Conservation (phyloP, 2,329 filamentous ascomycete genomes). For the Trichoderma hamatum region DNA sequence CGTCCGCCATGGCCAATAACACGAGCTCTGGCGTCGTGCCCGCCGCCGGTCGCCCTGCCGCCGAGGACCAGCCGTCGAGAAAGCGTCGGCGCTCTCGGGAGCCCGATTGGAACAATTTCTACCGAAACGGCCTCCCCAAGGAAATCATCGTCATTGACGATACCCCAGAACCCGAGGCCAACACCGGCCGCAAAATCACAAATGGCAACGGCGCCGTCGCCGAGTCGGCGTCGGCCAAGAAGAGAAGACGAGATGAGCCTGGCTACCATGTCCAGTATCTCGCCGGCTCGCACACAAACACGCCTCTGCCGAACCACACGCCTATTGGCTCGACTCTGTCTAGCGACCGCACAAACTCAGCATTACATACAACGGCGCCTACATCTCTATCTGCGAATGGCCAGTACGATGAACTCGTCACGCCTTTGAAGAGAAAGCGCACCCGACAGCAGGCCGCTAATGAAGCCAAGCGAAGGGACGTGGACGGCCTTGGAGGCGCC, state of each 20-base stretch:
- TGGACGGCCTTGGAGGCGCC: constrained; percentile 70
- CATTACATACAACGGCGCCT: constrained; percentile 81
- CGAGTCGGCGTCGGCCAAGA: constrained; percentile 54
- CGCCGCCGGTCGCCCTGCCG: constrained; percentile 30
- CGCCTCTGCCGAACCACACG: constrained; percentile 68
- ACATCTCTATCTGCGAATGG: constrained; percentile 72
- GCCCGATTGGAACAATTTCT: constrained; percentile 80
- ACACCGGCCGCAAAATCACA: constrained; percentile 46
- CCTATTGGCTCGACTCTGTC: constrained; percentile 73
- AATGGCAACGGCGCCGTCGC: constrained; percentile 37
- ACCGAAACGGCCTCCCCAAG: constrained; percentile 79
- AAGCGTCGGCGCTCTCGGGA: constrained; percentile 63
- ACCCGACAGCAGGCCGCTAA: constrained; percentile 80
- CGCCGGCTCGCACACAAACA: constrained; percentile 71
- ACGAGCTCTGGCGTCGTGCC: constrained; percentile 33
- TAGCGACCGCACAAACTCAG: constrained; percentile 80
- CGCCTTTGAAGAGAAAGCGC: constrained; percentile 90
- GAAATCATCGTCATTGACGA: constrained; percentile 87
- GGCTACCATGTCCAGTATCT: constrained; percentile 70
- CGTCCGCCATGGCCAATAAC: constrained; percentile 32
- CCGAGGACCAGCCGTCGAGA: constrained; percentile 41
- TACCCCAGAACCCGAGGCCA: constrained; percentile 61
- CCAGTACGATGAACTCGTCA: constrained; percentile 65
- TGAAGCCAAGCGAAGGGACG: constrained; percentile 77
- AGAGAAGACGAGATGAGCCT: constrained; percentile 71